These are phyloP conservation scores for Podospora pseudoanserina DNA, from an alignment of 495 filamentous ascomycete genomes.

Conservation along the genomic window DNA sequence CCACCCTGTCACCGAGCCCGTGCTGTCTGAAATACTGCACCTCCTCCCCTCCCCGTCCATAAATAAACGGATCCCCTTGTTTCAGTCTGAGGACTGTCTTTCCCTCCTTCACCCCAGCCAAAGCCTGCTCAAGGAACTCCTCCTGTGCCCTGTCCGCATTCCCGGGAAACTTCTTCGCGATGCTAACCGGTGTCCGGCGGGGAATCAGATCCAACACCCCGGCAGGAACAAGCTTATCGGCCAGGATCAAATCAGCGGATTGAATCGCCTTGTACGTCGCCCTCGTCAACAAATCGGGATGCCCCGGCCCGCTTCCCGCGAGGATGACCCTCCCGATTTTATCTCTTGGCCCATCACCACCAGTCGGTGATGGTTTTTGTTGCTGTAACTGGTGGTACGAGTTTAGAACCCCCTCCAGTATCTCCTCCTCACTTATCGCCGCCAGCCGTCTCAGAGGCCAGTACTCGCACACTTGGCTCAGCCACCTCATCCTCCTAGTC, in stretches of 20 bases:
- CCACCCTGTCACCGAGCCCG: constrained; percentile 51
- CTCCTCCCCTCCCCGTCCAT: constrained; percentile 91
- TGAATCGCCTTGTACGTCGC: constrained; percentile 86
- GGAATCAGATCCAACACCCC: constrained; percentile 86
- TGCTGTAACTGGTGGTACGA: constrained; percentile 49
- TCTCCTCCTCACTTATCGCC: constrained; percentile 69
- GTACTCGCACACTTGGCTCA: constrained; percentile 96
- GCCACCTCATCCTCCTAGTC: constrained; percentile 83
- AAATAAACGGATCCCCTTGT: constrained; percentile 95
- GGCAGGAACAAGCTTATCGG: constrained; percentile 92
- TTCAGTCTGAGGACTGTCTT: constrained; percentile 83
- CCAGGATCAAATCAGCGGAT: constrained; percentile 79
- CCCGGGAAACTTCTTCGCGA: constrained; percentile 95
- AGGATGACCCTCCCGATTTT: constrained; percentile 71
- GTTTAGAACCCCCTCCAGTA: constrained; percentile 62
- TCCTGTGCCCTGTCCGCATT: constrained; percentile 92
- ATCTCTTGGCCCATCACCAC: not conserved
- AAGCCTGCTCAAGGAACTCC: constrained; percentile 78
- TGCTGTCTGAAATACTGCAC: constrained; percentile 74
- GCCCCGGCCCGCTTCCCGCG: constrained; percentile 88
- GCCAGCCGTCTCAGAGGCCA: constrained; percentile 87
- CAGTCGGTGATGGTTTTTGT: not conserved
- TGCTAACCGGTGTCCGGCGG: constrained; percentile 81
- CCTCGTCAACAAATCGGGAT: constrained; percentile 84
- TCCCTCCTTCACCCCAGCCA: constrained; percentile 67